Base-by-base conservation (phyloP, 2,329 filamentous ascomycete genomes). In the Beauveria sp. region DNA sequence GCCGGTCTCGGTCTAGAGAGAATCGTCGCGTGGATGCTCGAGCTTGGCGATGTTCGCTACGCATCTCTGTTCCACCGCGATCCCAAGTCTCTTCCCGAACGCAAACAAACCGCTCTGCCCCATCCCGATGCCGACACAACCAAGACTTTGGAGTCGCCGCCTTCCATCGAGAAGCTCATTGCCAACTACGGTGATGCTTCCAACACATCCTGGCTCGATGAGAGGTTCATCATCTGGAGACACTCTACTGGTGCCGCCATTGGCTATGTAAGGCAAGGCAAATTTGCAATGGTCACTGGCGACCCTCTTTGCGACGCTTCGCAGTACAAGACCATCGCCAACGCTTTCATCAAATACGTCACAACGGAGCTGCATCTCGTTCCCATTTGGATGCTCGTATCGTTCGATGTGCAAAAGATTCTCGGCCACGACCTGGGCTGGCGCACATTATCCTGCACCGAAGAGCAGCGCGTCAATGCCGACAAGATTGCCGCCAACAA, bases 131-230 rank as follows among this genome's bases (percentile, higher is more conserved):
- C 92, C 7, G 92, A 92, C 70, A 97, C 93, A 0, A 82, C 76
- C 14, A 76, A 77, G 66, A 71, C 72, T 52, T 75, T 75, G 62
- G 80, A 77, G 70, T 80, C 87, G 55, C 78, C 89, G 60, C 92
- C 92, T 57, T 82, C 90, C 0, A 73, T 97, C 5, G 90, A 93
- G 72, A 89, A 96, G 71, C 86, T 97, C 48, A 92, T 97, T 72
- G 91, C 91, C 70, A 97, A 97, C 74, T 97, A 97, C 68, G 93
- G 93, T 65, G 93, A 97, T 74, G 91, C 93, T 2, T 92, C 91
- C 54, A 96, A 96, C 70, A 97, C 93, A 0, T 95, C 91, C 0
- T 97, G 92, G 91, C 83, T 95, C 8, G 93, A 97, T 72, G 89
- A 92, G 7, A 87, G 91, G 7, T 96, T 93, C 73, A 83, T 90